Conservation (phyloP, 176 grass and related monocot species). For the Rhynchospora tenuis region DNA sequence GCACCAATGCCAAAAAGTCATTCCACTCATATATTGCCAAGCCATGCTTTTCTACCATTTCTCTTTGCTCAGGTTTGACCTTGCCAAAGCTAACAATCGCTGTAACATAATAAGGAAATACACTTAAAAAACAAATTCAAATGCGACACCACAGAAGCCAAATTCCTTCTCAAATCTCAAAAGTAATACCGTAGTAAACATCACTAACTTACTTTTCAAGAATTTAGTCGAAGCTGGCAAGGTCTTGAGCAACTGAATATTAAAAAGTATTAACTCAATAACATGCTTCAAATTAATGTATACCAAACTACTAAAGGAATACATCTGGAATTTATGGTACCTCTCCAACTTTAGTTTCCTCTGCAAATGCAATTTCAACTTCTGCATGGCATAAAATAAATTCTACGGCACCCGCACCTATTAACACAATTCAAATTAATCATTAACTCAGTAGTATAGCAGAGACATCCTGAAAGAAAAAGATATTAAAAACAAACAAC, state of each 20-base stretch:
- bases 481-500: background rate
- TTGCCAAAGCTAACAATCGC: constrained; percentile 95
- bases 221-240: constrained; percentile 50
- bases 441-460: background rate
- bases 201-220: constrained; percentile 65
- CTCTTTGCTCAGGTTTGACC: constrained; percentile 58
- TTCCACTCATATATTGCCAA: constrained; percentile 78
- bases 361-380: constrained; percentile 84
- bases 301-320: background rate
- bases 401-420: constrained; percentile 88
- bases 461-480: background rate
- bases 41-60: constrained; percentile 61
- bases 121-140: background rate
- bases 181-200: background rate
- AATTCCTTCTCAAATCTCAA: background rate
- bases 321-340: constrained; percentile 23
- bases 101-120: constrained; percentile 29
- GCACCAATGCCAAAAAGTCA: constrained; percentile 69
- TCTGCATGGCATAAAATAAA: constrained; percentile 92
- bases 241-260: constrained; percentile 78
- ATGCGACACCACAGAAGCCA: constrained; percentile 19
- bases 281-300: background rate
- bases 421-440: background rate
- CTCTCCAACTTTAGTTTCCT: constrained; percentile 93
- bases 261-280: background rate